These are phyloP conservation scores for Chlamydomonas applanata DNA, from an alignment of 139 green algal species.

Conservation along the genomic window DNA sequence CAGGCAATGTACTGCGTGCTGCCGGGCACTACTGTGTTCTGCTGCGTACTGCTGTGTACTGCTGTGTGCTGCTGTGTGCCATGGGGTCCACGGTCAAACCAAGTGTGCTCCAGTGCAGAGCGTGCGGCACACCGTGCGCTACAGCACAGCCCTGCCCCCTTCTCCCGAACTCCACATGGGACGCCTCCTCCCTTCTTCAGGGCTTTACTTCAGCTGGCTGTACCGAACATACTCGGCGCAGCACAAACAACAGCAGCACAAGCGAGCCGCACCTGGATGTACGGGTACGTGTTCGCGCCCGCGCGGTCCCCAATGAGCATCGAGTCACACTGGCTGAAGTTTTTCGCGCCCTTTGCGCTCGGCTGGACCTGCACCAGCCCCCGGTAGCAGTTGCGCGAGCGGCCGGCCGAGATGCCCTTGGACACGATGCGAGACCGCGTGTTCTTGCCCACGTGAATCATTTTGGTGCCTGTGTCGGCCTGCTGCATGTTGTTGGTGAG, in stretches of 20 bases:
- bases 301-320: constrained; percentile 99
- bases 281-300: constrained; percentile 98
- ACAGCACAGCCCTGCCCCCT: too few species aligned
- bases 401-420: constrained; percentile 96
- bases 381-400: constrained; percentile 53
- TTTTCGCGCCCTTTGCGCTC: constrained; percentile 78
- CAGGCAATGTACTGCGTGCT: too few species aligned
- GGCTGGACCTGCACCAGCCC: constrained; percentile 88
- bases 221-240: background rate
- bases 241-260: background rate
- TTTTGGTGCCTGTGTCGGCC: constrained; percentile 86
- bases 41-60: too few species aligned
- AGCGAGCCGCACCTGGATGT: constrained; percentile 80
- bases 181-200: too few species aligned
- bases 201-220: too few species aligned
- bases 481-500: constrained; percentile 96
- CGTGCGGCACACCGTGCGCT: too few species aligned
- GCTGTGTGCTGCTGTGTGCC: too few species aligned
- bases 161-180: too few species aligned
- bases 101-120: too few species aligned
- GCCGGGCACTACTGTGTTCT: too few species aligned
- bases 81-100: too few species aligned
- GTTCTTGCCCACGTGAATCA: constrained; percentile 98
- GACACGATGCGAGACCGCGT: constrained; percentile 95
- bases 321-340: constrained; percentile 97